These are phyloP conservation scores for Colletotrichum spaethianum DNA, from an alignment of 2,329 filamentous ascomycete species.

Conservation along the genomic window DNA sequence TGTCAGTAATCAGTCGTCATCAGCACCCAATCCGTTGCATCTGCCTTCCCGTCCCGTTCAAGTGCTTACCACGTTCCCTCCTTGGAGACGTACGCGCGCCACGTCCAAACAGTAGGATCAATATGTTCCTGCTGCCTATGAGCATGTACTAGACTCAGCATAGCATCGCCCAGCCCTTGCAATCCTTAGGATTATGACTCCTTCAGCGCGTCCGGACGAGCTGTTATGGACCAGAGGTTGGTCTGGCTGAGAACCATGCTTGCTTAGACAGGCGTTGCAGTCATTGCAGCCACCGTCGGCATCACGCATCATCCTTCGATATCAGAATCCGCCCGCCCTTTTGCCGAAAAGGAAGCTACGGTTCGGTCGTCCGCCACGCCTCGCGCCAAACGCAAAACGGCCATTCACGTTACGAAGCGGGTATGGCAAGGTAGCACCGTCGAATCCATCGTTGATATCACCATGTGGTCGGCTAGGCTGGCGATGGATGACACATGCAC, in stretches of 20 bases:
- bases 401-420: constrained; percentile 9
- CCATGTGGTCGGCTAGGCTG: background rate
- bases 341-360: constrained; percentile 4
- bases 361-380: constrained; percentile 15
- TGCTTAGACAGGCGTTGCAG: background rate
- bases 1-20: constrained; percentile 23
- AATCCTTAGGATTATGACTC: constrained; percentile 11
- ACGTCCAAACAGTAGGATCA: background rate
- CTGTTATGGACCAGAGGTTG: constrained; percentile 1
- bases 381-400: constrained; percentile 28
- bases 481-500: background rate
- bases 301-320: constrained; percentile 1
- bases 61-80: constrained; percentile 20
- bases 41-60: constrained; percentile 14
- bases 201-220: background rate
- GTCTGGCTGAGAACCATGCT: constrained; percentile 1
- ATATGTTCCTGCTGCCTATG: constrained; percentile 7
- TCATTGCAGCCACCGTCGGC: constrained; percentile 18
- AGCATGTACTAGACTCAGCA: background rate
- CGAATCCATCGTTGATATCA: background rate
- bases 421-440: background rate
- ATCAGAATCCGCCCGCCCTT: constrained; percentile 1
- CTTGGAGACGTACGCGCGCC: background rate
- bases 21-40: constrained; percentile 3
- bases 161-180: background rate